phyloP scores from a whole-genome alignment of 2,329 filamentous ascomycete species.

The Cladophialophora immunda region DNA sequence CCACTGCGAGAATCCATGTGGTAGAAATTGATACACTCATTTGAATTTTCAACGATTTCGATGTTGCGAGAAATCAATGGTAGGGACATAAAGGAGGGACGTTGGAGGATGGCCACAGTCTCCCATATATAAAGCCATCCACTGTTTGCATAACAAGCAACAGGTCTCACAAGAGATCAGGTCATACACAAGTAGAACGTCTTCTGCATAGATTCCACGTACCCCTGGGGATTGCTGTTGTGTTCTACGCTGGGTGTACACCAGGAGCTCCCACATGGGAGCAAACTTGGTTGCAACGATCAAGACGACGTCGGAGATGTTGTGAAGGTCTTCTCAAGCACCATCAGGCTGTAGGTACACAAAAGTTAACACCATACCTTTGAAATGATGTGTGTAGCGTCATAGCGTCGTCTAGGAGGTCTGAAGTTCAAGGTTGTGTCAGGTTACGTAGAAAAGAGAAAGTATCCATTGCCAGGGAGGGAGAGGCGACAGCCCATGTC shows the following conservation, averaged over 20 bases:
- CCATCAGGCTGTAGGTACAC: background rate
- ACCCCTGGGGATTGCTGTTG: no score
- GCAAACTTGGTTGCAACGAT: no score
- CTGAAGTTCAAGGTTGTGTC: background rate
- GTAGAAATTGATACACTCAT: background rate
- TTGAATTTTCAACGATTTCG: background rate
- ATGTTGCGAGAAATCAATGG: background rate
- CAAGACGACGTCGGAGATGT: no score
- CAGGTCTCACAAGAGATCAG: no score
- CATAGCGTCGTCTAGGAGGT: background rate
- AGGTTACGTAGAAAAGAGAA: background rate
- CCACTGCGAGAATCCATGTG: background rate
- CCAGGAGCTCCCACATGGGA: no score
- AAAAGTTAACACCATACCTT: background rate
- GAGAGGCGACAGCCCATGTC: background rate
- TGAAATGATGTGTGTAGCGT: no score
- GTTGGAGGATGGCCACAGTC: background rate
- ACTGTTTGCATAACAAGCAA: no score
- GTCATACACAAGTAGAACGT: no score
- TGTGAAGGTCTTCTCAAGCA: no score
- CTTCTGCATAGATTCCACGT: no score
- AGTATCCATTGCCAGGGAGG: background rate
- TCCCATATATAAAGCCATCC: no score
- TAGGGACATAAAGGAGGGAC: background rate
- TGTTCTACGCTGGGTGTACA: no score